Evolutionary conservation across 306 rosid genomes (phyloP).

Genomic region (Morella rubra): DNA sequence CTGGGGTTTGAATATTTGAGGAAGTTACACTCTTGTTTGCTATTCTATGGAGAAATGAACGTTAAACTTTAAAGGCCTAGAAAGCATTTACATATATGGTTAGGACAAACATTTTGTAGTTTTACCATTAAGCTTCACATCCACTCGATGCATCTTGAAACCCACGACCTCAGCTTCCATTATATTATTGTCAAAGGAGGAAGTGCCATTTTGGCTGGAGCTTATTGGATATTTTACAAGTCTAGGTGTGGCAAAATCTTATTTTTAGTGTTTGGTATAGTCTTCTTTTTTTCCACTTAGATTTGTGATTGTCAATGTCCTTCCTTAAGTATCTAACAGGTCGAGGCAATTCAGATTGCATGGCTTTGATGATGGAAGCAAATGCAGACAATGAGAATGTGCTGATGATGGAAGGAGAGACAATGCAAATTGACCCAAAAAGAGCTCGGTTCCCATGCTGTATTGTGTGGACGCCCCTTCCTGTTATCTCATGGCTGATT

Average conservation of each 20-base stretch:
- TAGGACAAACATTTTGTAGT: neutral
- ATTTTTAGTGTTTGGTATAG: neutral
- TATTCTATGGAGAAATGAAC: neutral
- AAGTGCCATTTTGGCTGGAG: neutral
- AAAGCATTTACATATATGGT: neutral
- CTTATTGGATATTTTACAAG: neutral
- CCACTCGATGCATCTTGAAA: neutral
- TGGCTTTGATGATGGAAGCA: constrained; percentile 53
- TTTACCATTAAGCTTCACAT: neutral
- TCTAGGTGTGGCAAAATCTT: neutral
- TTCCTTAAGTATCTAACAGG: constrained; percentile 17
- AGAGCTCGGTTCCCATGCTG: constrained; percentile 85
- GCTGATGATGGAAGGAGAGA: constrained; percentile 46
- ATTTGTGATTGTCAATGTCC: neutral
- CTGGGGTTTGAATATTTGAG: neutral
- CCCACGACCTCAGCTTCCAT: neutral
- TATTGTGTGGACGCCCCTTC: constrained; percentile 98
- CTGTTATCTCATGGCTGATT: constrained; percentile 86
- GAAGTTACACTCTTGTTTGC: neutral
- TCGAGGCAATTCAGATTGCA: constrained; percentile 25
- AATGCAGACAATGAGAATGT: constrained; percentile 49
- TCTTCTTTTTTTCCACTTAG: neutral
- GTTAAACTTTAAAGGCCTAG: neutral
- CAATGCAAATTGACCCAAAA: constrained; percentile 67
- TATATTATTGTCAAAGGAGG: neutral